Evolutionary conservation across 257 asterid species (phyloP).

Genomic region (Plantago ovata): DNA sequence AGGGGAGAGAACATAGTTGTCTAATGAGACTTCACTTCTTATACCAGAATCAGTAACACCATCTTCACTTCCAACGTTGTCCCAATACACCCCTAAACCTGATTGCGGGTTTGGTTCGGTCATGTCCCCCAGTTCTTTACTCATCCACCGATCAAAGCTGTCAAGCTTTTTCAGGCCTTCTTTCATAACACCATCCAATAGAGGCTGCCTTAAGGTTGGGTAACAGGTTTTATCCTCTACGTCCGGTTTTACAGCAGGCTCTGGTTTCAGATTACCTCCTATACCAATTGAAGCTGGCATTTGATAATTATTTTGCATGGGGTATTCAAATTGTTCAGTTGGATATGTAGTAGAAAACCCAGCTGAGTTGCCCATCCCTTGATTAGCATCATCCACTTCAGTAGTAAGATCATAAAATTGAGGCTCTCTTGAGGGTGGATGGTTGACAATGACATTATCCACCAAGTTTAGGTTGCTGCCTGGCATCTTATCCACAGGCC

Average conservation of each 20-base stretch:
- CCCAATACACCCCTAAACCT: constrained; percentile 71
- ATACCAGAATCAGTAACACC: constrained; percentile 55
- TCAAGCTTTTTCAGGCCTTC: constrained; percentile 82
- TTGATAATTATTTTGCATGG: constrained; percentile 38
- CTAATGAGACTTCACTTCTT: constrained; percentile 50
- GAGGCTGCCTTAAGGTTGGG: constrained; percentile 55
- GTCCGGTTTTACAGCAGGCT: constrained; percentile 32
- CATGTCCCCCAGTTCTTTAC: constrained; percentile 91
- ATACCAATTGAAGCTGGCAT: constrained; percentile 30
- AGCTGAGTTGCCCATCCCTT: constrained; percentile 32
- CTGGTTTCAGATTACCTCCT: constrained; percentile 38
- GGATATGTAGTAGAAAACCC: constrained; percentile 31
- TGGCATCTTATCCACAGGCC: constrained; percentile 48
- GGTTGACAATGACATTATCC: constrained; percentile 17
- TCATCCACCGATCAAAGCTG: constrained; percentile 97
- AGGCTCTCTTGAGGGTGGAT: constrained; percentile 24
- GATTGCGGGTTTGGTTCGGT: constrained; percentile 60
- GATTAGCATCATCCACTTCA: constrained; percentile 34
- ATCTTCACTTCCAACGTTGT: constrained; percentile 59
- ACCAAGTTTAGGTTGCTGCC: constrained; percentile 27
- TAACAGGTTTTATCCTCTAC: constrained; percentile 44
- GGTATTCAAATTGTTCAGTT: constrained; percentile 35
- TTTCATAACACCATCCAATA: constrained; percentile 55
- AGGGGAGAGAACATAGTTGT: constrained; percentile 63
- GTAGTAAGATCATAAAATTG: constrained; percentile 29